Percentiles rank a stretch among this genome's conserved stretches.
Conservation (phyloP, 805 yeast genomes). For the Yarrowia osloensis region DNA sequence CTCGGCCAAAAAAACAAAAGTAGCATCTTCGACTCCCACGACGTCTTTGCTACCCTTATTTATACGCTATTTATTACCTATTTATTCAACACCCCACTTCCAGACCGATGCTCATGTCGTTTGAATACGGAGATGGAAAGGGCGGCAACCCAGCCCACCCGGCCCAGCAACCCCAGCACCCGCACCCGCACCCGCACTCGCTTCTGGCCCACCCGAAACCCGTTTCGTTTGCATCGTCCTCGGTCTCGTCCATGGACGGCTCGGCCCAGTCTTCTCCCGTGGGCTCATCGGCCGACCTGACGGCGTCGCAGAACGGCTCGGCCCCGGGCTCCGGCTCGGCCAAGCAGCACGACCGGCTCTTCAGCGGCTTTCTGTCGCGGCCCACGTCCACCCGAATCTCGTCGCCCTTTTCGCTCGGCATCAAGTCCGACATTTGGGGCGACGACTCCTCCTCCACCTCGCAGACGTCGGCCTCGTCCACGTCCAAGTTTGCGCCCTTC, state of each 20-base stretch:
- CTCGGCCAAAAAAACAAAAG: background rate
- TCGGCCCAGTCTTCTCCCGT: constrained; percentile 8
- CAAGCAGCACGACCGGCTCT: constrained; percentile 23
- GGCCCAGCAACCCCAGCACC: background rate
- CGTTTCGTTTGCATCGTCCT: constrained; percentile 20
- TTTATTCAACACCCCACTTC: constrained; percentile 14
- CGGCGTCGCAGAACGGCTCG: background rate
- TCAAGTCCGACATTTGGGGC: constrained; percentile 31
- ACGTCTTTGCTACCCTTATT: constrained; percentile 8
- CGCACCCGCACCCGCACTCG: constrained; percentile 10
- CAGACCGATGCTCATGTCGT: constrained; percentile 29
- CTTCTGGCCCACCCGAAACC: constrained; percentile 27
- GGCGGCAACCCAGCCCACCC: constrained; percentile 6
- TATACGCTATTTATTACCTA: constrained; percentile 28
- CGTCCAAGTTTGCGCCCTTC: constrained; percentile 30
- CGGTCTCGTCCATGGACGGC: constrained; percentile 5
- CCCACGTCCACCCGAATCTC: constrained; percentile 28
- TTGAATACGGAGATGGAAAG: constrained; percentile 28
- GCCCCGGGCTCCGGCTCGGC: background rate
- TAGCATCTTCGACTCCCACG: background rate
- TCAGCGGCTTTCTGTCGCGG: constrained; percentile 24
- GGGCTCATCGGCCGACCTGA: constrained; percentile 9
- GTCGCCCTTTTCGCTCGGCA: constrained; percentile 30
- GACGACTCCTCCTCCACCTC: constrained; percentile 26
- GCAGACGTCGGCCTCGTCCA: constrained; percentile 23